These are phyloP conservation scores for Cordyceps cicadae DNA, from an alignment of 2,329 filamentous ascomycete species.

Conservation along the genomic window DNA sequence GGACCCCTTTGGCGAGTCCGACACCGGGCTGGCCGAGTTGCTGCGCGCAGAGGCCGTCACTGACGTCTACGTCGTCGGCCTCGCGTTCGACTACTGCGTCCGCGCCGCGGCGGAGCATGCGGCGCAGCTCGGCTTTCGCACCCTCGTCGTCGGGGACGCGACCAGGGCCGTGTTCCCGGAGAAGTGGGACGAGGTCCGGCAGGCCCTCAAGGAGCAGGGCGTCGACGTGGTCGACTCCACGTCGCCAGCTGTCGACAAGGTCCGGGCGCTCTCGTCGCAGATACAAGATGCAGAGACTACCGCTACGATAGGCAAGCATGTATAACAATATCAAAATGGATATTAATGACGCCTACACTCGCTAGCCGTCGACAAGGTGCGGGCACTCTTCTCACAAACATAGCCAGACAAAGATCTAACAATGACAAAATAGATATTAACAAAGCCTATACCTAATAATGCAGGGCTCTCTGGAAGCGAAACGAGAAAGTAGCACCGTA, in stretches of 20 bases:
- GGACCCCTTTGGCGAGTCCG: slow-evolving; percentile 62
- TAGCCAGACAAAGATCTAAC: no score
- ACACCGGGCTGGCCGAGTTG: slow-evolving; percentile 52
- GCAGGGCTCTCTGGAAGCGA: neutral
- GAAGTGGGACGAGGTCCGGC: slow-evolving; percentile 46
- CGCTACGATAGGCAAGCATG: neutral
- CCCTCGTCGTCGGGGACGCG: slow-evolving; percentile 70
- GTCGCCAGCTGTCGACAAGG: slow-evolving; percentile 46
- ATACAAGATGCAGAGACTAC: neutral
- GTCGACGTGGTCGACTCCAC: slow-evolving; percentile 54
- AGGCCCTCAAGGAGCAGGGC: slow-evolving; percentile 48
- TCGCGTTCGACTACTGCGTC: slow-evolving; percentile 89
- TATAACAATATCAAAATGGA: neutral
- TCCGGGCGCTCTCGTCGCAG: slow-evolving; percentile 20
- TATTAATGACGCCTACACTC: neutral
- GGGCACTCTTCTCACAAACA: no score
- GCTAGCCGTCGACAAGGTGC: no score
- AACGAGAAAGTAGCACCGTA: neutral
- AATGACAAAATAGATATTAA: neutral
- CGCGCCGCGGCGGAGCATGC: slow-evolving; percentile 74
- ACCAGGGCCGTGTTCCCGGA: slow-evolving; percentile 62
- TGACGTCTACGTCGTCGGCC: slow-evolving; percentile 75
- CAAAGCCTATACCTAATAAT: neutral
- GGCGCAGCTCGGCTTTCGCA: slow-evolving; percentile 63
- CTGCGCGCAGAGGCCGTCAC: slow-evolving; percentile 55